These are phyloP conservation scores for Perkinsus chesapeaki DNA, from an alignment of 169 alveolate species.

Conservation along the genomic window DNA sequence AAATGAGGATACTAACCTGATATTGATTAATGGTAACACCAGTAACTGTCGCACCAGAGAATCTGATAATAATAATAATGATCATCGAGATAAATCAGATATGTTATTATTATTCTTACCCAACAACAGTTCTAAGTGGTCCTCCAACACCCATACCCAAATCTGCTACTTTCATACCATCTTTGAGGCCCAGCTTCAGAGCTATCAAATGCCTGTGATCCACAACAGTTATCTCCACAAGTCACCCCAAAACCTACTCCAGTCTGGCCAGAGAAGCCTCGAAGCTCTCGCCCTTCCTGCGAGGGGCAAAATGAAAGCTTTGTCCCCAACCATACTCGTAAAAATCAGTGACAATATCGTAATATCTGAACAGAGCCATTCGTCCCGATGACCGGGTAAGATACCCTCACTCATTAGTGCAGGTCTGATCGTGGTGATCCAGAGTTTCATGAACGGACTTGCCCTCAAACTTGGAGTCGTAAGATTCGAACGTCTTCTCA, in stretches of 20 bases:
- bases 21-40: constrained; percentile 1
- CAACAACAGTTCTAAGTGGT: neutral
- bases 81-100: neutral
- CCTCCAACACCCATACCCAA: constrained; percentile 8
- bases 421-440: neutral
- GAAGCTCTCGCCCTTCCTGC: neutral
- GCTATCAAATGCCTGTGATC: neutral
- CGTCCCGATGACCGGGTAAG: too few relatives aligned
- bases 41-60: neutral
- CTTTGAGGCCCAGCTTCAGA: neutral
- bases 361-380: neutral
- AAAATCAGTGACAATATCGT: constrained; percentile 3
- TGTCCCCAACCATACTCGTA: constrained; percentile 15
- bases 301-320: neutral
- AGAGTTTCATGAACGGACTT: neutral
- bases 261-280: constrained; percentile 1
- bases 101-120: neutral
- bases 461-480: neutral
- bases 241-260: neutral
- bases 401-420: neutral
- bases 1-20: neutral
- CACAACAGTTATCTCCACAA: neutral
- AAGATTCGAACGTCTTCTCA: neutral
- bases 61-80: neutral
- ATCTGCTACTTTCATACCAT: neutral